phyloP scores from a whole-genome alignment of 169 alveolate species.

The Amoebophrya sp. region DNA sequence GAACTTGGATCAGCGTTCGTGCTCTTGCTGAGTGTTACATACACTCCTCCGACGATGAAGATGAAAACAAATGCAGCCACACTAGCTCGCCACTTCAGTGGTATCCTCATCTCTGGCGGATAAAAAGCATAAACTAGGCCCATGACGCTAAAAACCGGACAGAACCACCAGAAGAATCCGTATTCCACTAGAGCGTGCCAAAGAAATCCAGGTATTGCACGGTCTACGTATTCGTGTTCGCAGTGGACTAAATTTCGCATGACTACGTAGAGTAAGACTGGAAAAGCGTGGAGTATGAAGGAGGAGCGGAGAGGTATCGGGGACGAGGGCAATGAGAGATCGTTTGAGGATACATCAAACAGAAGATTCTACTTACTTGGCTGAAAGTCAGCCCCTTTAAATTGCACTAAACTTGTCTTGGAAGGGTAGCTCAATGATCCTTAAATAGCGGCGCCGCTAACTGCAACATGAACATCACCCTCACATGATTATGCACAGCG shows the following conservation, averaged over 20 bases:
- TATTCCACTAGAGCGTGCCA: not conserved
- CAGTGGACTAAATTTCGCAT: not conserved
- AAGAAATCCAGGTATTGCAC: not conserved
- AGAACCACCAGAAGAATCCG: not conserved
- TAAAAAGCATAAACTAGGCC: not conserved
- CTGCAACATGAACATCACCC: not conserved
- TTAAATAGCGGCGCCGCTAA: no score
- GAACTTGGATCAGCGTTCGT: not conserved
- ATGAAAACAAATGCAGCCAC: not conserved
- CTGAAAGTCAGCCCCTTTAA: no score
- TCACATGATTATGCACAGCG: not conserved
- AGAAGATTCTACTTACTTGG: no score
- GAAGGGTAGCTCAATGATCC: no score
- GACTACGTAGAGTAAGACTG: not conserved
- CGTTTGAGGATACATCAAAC: no score
- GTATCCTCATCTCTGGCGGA: constrained; percentile 21
- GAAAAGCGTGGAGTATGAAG: not conserved
- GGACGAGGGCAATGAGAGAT: no score
- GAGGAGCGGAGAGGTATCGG: no score
- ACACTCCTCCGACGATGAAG: not conserved
- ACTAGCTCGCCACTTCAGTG: no score
- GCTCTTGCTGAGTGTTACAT: not conserved
- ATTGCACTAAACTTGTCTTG: no score
- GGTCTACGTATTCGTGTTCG: not conserved
- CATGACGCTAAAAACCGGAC: not conserved